A percentile compares a stretch with the other conserved stretches of the same genome.
Conservation (phyloP, 257 asterid genomes). For the Nyctanthes arbortristis region DNA sequence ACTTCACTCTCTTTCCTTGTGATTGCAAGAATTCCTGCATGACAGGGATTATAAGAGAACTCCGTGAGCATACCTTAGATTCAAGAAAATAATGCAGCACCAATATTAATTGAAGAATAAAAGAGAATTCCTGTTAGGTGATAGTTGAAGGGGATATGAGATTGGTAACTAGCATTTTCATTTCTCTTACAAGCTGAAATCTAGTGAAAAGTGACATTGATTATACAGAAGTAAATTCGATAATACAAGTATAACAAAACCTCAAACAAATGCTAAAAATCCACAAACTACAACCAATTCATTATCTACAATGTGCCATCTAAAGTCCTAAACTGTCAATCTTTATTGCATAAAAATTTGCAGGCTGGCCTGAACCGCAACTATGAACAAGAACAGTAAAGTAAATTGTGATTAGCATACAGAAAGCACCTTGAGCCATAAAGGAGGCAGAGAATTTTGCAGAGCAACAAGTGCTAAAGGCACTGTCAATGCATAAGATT, state of each 20-base stretch:
- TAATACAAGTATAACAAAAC: background rate
- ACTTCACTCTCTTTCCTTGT: slow-evolving; percentile 78
- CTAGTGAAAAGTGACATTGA: background rate
- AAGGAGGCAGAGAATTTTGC: slow-evolving; percentile 75
- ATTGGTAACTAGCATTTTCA: background rate
- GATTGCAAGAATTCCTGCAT: slow-evolving; percentile 76
- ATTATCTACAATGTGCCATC: background rate
- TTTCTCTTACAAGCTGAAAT: background rate
- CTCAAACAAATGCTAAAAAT: background rate
- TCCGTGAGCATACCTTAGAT: background rate
- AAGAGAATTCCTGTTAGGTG: background rate
- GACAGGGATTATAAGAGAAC: slow-evolving; percentile 13
- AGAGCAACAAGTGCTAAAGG: slow-evolving; percentile 78
- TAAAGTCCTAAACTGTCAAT: background rate
- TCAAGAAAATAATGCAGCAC: slow-evolving; percentile 1
- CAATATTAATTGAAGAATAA: background rate
- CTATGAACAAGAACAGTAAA: background rate
- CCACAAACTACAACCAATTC: background rate
- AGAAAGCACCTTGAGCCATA: slow-evolving; percentile 73
- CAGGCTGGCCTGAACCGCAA: background rate
- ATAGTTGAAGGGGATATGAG: background rate
- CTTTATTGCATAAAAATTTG: background rate
- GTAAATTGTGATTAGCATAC: background rate
- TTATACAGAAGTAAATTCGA: background rate
- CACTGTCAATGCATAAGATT: slow-evolving; percentile 77